Conservation (phyloP, 371 early-diverging fungal species). For the Mortierella sp. region DNA sequence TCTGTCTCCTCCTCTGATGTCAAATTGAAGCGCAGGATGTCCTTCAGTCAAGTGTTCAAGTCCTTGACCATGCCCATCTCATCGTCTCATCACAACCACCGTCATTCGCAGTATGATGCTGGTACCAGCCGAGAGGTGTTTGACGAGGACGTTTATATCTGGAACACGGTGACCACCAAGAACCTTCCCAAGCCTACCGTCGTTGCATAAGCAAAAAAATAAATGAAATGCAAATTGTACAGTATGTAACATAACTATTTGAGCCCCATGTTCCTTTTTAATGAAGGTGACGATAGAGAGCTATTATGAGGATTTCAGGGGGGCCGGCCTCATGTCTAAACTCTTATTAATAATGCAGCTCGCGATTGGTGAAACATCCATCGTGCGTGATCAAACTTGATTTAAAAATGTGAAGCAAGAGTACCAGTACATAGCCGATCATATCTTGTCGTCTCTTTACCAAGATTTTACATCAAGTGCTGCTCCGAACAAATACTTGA, state of each 20-base stretch:
- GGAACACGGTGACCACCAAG: constrained; percentile 46
- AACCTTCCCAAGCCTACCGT: constrained; percentile 10
- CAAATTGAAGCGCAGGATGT: constrained; percentile 40
- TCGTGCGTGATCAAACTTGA: too few species aligned
- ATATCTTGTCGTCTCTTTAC: too few species aligned
- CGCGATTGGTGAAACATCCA: too few species aligned
- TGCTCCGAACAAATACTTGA: not conserved
- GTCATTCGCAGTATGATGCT: constrained; percentile 7
- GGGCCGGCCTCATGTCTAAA: not conserved
- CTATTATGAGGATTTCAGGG: not conserved
- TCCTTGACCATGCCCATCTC: constrained; percentile 20
- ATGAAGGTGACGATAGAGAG: not conserved
- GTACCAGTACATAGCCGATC: too few species aligned
- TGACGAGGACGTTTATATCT: constrained; percentile 32
- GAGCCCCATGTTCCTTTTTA: not conserved
- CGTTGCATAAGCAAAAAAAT: not conserved
- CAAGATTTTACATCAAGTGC: too few species aligned
- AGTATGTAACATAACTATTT: not conserved
- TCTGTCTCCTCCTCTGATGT: not conserved
- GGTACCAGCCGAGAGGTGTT: not conserved
- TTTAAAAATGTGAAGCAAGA: too few species aligned
- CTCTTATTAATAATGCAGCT: not conserved
- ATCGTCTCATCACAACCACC: not conserved
- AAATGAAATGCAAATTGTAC: not conserved
- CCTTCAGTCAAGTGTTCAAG: constrained; percentile 33